phyloP scores from a whole-genome alignment of 2,329 filamentous ascomycete genomes.

The Trichophyton simii region DNA sequence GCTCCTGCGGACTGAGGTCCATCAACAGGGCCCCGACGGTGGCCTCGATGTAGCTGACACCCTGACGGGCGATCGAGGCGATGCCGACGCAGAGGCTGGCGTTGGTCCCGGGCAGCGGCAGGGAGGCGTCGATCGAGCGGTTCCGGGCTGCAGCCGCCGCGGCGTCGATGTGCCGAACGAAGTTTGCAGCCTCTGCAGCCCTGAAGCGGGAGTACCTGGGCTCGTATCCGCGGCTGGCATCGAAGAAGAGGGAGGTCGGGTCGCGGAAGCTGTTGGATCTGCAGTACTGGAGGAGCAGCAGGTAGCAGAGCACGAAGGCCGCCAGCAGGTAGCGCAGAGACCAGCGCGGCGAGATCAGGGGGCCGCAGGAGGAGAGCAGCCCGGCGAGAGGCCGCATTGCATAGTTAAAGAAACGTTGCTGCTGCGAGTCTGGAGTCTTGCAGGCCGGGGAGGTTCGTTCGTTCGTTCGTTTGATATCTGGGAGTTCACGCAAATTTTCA shows the following conservation, averaged over 20 bases:
- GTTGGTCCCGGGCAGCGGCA: slow-evolving; percentile 14
- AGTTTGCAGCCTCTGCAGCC: slow-evolving; percentile 16
- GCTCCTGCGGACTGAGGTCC: slow-evolving; percentile 31
- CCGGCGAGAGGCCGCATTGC: too few relatives aligned
- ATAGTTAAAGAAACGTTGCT: too few relatives aligned
- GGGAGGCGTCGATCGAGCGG: slow-evolving; percentile 12
- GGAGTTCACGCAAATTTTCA: too few relatives aligned
- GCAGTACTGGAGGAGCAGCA: slow-evolving; percentile 17
- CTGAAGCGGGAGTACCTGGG: slow-evolving; percentile 18
- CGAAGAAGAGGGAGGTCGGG: slow-evolving; percentile 23
- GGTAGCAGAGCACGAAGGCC: slow-evolving; percentile 16
- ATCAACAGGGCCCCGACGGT: slow-evolving; percentile 35
- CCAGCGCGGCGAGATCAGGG: too few relatives aligned
- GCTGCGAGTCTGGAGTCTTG: too few relatives aligned
- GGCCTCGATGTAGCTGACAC: slow-evolving; percentile 29
- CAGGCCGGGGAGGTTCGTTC: too few relatives aligned
- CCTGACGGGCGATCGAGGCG: slow-evolving; percentile 30
- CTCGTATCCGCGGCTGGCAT: slow-evolving; percentile 19
- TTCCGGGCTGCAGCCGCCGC: neutral
- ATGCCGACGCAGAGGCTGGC: slow-evolving; percentile 33
- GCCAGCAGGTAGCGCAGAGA: too few relatives aligned
- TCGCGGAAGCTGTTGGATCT: slow-evolving; percentile 18
- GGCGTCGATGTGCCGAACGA: slow-evolving; percentile 15
- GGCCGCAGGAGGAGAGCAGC: too few relatives aligned
- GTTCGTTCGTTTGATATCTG: too few relatives aligned